A percentile compares a stretch with the other conserved stretches of the same genome.
Evolutionary conservation across 495 filamentous ascomycete genomes (phyloP).

Genomic region (Terfezia boudieri): DNA sequence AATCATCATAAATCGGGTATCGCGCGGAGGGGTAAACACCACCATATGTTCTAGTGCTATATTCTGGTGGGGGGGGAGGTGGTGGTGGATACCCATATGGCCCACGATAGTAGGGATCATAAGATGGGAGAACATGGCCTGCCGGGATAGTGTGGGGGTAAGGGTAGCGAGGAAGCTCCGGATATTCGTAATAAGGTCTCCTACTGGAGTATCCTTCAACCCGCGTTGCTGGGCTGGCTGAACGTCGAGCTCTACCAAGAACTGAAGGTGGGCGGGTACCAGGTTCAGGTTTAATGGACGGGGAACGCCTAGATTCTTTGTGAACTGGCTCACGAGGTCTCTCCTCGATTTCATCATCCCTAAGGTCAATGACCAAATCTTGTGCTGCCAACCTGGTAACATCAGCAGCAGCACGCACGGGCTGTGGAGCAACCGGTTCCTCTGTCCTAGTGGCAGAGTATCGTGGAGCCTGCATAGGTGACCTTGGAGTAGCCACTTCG

Average conservation of each 20-base stretch:
- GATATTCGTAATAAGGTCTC: constrained; percentile 1
- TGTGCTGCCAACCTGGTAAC: neutral
- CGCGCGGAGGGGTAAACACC: constrained; percentile 6
- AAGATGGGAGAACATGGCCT: constrained; percentile 1
- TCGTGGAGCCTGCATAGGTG: neutral
- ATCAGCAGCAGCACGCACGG: neutral
- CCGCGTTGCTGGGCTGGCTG: neutral
- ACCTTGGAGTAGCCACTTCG: too few species aligned
- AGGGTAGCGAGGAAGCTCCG: neutral
- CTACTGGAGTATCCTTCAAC: neutral
- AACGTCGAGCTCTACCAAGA: constrained; percentile 18
- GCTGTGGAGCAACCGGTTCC: neutral
- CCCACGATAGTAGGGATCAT: constrained; percentile 10
- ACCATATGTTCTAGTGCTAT: constrained; percentile 6
- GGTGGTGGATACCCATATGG: constrained; percentile 9
- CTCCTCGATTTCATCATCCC: neutral
- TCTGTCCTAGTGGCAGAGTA: neutral
- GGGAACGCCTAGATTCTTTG: constrained; percentile 6
- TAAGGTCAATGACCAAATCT: neutral
- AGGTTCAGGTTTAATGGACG: constrained; percentile 64
- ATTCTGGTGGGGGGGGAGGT: constrained; percentile 8
- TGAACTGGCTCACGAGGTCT: neutral
- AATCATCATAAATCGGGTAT: constrained; percentile 14
- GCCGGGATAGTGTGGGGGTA: constrained; percentile 2
- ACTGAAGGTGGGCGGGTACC: constrained; percentile 55